phyloP scores from a whole-genome alignment of 306 rosid genomes.

The Cucumis sativus region Cucumber_9930_V3 NC_026660.2:8328001-8328500 shows the following conservation, averaged over 20 bases:
- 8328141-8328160: neutral
- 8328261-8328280: neutral
- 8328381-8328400: neutral
- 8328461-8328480: neutral
- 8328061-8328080: conserved; percentile 49
- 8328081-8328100: conserved; percentile 24
- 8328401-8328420: neutral
- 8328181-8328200: neutral
- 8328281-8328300: too few relatives aligned
- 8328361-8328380: neutral
- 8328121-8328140: conserved; percentile 34
- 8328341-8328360: neutral
- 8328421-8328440: neutral
- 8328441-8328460: neutral
- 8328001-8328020: conserved; percentile 61
- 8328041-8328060: conserved; percentile 29
- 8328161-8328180: neutral
- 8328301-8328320: too few relatives aligned
- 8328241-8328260: neutral
- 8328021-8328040: conserved; percentile 42
- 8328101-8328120: conserved; percentile 30
- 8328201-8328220: neutral
- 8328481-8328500: neutral
- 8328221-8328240: neutral
- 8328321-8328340: neutral